A percentile compares a stretch with the other conserved stretches of the same genome.
These are phyloP conservation scores for Xylaria telfairii DNA, from an alignment of 495 filamentous ascomycete species.

Conservation along the genomic window DNA sequence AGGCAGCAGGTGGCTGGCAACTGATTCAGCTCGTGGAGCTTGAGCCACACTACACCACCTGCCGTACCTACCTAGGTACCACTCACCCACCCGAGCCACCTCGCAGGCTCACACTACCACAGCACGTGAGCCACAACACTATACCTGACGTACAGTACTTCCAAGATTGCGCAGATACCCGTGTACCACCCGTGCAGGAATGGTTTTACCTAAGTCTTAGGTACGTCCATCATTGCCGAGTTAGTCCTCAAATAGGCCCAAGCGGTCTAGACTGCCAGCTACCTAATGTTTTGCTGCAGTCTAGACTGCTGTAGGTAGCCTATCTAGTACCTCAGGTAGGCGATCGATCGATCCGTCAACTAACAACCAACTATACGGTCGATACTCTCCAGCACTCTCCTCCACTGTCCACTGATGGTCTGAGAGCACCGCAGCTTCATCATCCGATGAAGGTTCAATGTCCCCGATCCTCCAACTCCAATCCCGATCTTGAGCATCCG, in stretches of 20 bases:
- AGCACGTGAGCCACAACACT: background rate
- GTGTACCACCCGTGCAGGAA: background rate
- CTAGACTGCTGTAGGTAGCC: conserved; percentile 9
- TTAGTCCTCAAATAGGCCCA: background rate
- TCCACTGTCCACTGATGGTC: background rate
- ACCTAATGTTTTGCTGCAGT: background rate
- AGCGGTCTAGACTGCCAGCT: conserved; percentile 17
- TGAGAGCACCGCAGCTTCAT: conserved; percentile 14
- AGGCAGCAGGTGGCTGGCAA: conserved; percentile 13
- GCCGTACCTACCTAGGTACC: too few species aligned
- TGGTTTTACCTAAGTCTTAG: conserved; percentile 4
- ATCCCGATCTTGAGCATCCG: conserved; percentile 33
- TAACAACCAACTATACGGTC: conserved; percentile 1
- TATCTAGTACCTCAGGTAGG: background rate
- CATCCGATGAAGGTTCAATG: conserved; percentile 26
- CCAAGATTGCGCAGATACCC: background rate
- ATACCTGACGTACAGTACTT: background rate
- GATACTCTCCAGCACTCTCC: background rate
- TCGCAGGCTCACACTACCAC: too few species aligned
- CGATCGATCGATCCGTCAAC: conserved; percentile 3
- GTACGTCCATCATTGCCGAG: background rate
- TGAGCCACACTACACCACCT: background rate
- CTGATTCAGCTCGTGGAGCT: background rate
- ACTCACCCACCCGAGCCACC: background rate
- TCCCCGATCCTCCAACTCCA: conserved; percentile 37